Evolutionary conservation across 495 filamentous ascomycete genomes (phyloP).

Genomic region (Neurospora discreta): DNA sequence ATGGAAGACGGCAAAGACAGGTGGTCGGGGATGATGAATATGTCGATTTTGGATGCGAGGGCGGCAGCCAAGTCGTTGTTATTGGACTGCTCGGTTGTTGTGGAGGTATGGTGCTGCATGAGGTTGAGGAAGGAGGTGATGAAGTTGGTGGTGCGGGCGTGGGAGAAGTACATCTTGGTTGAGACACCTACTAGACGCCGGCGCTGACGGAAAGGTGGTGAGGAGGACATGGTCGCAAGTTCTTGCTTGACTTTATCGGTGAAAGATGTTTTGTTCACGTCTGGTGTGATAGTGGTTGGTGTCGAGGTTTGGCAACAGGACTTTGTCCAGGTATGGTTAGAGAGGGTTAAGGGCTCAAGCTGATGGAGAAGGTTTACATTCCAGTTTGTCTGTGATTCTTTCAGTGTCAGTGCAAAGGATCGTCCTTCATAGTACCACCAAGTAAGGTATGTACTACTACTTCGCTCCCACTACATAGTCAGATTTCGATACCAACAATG

Average conservation of each 20-base stretch:
- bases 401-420: background rate
- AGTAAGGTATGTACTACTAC: background rate
- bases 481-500: background rate
- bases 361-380: background rate
- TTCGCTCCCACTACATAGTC: background rate
- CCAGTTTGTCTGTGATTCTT: background rate
- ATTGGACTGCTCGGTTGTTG: constrained; percentile 10
- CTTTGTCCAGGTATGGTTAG: background rate
- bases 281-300: background rate
- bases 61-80: constrained; percentile 16
- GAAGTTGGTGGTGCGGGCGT: constrained; percentile 51
- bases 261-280: background rate
- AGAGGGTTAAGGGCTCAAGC: background rate
- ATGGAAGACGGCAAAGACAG: constrained; percentile 49
- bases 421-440: no score
- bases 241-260: background rate
- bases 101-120: no score
- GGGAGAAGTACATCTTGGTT: constrained; percentile 77
- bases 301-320: background rate
- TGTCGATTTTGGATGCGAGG: constrained; percentile 31
- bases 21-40: constrained; percentile 67
- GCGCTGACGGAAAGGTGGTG: constrained; percentile 31
- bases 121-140: constrained; percentile 40
- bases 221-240: constrained; percentile 3
- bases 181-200: constrained; percentile 65